phyloP scores from a whole-genome alignment of 2,329 filamentous ascomycete genomes.

The Tolypocladium ophioglossoides region DNA sequence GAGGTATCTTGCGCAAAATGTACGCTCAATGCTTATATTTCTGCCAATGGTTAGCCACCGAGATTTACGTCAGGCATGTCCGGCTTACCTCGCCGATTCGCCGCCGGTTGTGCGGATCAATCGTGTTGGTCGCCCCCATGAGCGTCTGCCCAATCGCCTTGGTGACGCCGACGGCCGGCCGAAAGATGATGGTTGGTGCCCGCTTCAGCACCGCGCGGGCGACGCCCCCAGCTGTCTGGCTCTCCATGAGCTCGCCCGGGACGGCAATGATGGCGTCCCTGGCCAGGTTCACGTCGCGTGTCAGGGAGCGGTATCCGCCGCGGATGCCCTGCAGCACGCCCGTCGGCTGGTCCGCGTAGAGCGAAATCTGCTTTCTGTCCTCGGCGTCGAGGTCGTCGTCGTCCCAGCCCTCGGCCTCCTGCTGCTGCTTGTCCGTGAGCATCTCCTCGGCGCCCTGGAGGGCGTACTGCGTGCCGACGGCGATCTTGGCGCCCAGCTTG shows the following conservation, averaged over 20 bases:
- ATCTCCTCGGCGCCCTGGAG: conserved; percentile 82
- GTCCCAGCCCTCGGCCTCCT: conserved; percentile 35
- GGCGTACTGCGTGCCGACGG: conserved; percentile 88
- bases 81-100: conserved; percentile 81
- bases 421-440: conserved; percentile 38
- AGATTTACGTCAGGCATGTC: background rate
- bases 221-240: conserved; percentile 67
- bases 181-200: conserved; percentile 86
- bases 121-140: conserved; percentile 81
- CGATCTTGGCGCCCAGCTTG: conserved; percentile 85
- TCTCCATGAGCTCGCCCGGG: conserved; percentile 83
- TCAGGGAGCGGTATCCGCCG: conserved; percentile 71
- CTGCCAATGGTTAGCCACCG: conserved; percentile 16
- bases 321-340: conserved; percentile 78
- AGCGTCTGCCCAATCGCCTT: conserved; percentile 84
- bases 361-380: conserved; percentile 68
- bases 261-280: conserved; percentile 91
- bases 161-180: conserved; percentile 81
- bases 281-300: conserved; percentile 77
- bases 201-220: conserved; percentile 68
- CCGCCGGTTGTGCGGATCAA: conserved; percentile 74
- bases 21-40: conserved; percentile 36
- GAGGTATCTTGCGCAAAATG: background rate
- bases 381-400: conserved; percentile 55
- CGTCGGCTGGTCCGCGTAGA: conserved; percentile 90